Conservation (phyloP, 2,329 filamentous ascomycete species). For the Hysterium pulicare region DNA sequence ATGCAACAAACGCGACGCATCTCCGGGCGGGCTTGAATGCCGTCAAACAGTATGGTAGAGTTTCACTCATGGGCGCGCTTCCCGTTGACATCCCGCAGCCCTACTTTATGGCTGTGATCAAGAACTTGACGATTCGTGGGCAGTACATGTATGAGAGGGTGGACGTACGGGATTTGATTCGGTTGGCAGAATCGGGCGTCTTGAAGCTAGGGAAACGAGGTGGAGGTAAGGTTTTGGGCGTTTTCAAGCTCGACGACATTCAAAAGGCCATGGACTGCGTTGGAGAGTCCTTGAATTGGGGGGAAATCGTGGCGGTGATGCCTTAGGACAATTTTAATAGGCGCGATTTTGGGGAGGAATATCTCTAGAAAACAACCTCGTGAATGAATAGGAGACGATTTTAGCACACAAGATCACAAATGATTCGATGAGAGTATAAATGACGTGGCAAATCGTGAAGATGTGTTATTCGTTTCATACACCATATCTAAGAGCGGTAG, state of each 20-base stretch:
- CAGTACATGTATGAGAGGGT: constrained; percentile 43
- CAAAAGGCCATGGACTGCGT: constrained; percentile 13
- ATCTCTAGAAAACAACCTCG: too few relatives aligned
- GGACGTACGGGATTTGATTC: constrained; percentile 37
- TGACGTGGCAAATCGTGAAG: too few relatives aligned
- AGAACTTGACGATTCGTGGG: constrained; percentile 37
- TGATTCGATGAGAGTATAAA: too few relatives aligned
- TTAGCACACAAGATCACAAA: too few relatives aligned
- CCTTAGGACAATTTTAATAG: too few relatives aligned
- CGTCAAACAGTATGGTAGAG: constrained; percentile 35
- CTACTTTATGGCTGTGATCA: constrained; percentile 23
- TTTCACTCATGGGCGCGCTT: constrained; percentile 29
- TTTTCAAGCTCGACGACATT: constrained; percentile 29
- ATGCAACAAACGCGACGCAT: constrained; percentile 35
- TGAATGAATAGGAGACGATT: too few relatives aligned
- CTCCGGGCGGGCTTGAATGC: constrained; percentile 35
- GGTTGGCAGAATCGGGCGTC: constrained; percentile 40
- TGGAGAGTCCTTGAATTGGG: neutral
- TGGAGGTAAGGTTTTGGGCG: constrained; percentile 24
- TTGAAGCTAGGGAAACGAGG: constrained; percentile 34
- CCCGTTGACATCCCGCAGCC: constrained; percentile 28
- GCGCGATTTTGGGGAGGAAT: too few relatives aligned
- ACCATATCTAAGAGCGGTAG: too few relatives aligned
- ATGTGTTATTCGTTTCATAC: too few relatives aligned
- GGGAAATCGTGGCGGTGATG: neutral